Evolutionary conservation across 75 land plant genomes (phyloP).

Genomic region (Pinus albicaulis): DNA sequence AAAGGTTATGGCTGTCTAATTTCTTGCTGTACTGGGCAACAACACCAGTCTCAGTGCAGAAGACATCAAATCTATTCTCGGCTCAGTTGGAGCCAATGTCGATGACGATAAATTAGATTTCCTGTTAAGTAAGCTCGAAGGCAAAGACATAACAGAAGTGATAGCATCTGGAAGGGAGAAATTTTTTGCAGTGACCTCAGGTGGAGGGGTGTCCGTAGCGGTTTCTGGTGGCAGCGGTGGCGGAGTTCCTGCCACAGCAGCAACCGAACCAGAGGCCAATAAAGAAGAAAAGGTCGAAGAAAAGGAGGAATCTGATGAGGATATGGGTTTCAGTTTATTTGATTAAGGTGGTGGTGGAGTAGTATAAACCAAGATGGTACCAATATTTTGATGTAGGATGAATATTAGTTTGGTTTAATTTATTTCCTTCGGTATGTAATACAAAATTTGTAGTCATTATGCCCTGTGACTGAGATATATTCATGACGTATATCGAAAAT

Average conservation of each 20-base stretch:
- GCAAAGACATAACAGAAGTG: constrained; percentile 64
- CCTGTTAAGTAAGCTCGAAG: constrained; percentile 53
- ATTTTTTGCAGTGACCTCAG: constrained; percentile 76
- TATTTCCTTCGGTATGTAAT: too few relatives aligned
- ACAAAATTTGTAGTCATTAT: too few relatives aligned
- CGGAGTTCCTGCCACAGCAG: constrained; percentile 38
- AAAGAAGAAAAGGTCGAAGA: constrained; percentile 60
- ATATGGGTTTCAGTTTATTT: constrained; percentile 19
- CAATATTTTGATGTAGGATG: too few relatives aligned
- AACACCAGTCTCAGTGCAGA: constrained; percentile 53
- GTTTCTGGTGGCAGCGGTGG: constrained; percentile 27
- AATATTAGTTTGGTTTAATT: too few relatives aligned
- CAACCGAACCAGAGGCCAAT: constrained; percentile 46
- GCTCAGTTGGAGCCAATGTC: constrained; percentile 73
- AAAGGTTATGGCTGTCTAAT: constrained; percentile 74
- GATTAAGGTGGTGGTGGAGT: not conserved
- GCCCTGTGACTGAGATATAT: too few relatives aligned
- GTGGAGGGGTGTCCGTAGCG: constrained; percentile 58
- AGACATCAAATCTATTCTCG: constrained; percentile 58
- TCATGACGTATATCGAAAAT: too few relatives aligned
- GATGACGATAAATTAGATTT: constrained; percentile 54
- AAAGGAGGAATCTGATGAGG: constrained; percentile 55
- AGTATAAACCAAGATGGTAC: too few relatives aligned
- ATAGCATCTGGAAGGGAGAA: constrained; percentile 68
- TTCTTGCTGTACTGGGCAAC: constrained; percentile 71